Conservation (phyloP, 2,329 filamentous ascomycete species). For the Pseudonectria foliicola region DNA sequence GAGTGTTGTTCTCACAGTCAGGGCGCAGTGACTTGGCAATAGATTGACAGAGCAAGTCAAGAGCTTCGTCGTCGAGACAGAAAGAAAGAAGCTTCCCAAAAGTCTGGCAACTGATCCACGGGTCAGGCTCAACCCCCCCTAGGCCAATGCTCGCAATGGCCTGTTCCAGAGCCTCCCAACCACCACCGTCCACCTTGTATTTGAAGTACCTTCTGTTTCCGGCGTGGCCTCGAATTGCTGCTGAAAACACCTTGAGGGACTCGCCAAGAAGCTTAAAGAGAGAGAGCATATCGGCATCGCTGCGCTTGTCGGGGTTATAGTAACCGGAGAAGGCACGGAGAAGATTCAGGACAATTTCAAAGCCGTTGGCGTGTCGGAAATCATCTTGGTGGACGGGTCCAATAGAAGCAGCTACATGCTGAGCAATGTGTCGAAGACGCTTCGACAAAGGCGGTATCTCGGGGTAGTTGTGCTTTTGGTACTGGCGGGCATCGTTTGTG, state of each 20-base stretch:
- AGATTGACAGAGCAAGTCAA: conserved; percentile 60
- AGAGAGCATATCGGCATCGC: conserved; percentile 53
- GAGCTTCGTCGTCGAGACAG: conserved; percentile 68
- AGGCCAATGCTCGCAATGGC: conserved; percentile 61
- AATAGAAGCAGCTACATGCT: conserved; percentile 46
- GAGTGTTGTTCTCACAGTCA: conserved; percentile 19
- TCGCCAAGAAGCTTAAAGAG: conserved; percentile 65
- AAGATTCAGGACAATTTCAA: conserved; percentile 63
- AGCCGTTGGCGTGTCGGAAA: conserved; percentile 75
- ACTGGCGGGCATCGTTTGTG: conserved; percentile 26
- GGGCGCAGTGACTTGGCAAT: conserved; percentile 31
- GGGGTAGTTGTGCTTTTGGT: conserved; percentile 37
- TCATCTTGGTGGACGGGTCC: conserved; percentile 60
- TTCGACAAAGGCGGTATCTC: conserved; percentile 43
- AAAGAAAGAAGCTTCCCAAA: conserved; percentile 80
- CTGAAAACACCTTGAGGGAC: conserved; percentile 66
- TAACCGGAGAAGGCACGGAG: conserved; percentile 66
- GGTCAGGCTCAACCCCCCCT: conserved; percentile 59
- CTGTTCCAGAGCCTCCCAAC: conserved; percentile 71
- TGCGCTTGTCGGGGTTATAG: conserved; percentile 61
- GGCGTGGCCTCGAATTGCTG: conserved; percentile 67
- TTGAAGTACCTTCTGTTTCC: conserved; percentile 87
- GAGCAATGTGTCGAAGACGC: conserved; percentile 58
- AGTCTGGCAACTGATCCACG: conserved; percentile 62
- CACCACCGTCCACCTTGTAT: conserved; percentile 65